Evolutionary conservation across 495 filamentous ascomycete genomes (phyloP), one percentile per base, ranked within the genome.

Genomic region (Trichocladium uniseriatum): DNA sequence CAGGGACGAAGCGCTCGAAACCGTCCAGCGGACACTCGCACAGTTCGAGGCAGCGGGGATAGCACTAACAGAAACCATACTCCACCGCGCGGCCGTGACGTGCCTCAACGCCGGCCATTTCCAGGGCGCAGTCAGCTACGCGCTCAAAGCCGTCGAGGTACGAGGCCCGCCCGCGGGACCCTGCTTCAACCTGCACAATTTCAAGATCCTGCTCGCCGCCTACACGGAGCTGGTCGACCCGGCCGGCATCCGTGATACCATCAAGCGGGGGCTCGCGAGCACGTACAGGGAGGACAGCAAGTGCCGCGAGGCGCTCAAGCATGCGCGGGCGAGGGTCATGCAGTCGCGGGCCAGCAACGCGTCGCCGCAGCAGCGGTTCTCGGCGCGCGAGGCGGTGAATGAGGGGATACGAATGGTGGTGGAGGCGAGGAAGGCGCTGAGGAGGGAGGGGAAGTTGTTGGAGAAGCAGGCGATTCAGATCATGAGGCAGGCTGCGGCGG

Each of bases 61-160:
- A 19, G 48, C 20, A 2, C 43, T 76, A 2, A 32, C 58, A 20
- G 36, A 55, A 13, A 22, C 22, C 0, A 45, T 68, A 11, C 34
- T 75, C 9, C 67, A 70, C n/a, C 65, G 67, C 16, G 69, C 71
- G 19, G 66, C 68, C 13, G 38, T 51, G 13, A 38, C 59, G 22
- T 69, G 68, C 38, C 51, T 63, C 9, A 55, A 45, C 7, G 31
- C 59, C 6, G 58, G 62, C 5, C 49, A 65, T 24, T 53, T 53
- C 41, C 51, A 52, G 11, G 63, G 49, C 9, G 70, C 71, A 2
- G 49, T 75, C 43, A 34, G 51, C 2, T 61, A 59, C 55, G 69
- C 59, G 31, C 39, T 48, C 13, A 53, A 28, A 43, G 72, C 73
- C n/a, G 63, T 48, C 34, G 49, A 56, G 29, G 61, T 48, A 52